These are phyloP conservation scores for Saccharomyces uvarum DNA, from an alignment of 1,139 yeast species.

Conservation along the genomic window DNA sequence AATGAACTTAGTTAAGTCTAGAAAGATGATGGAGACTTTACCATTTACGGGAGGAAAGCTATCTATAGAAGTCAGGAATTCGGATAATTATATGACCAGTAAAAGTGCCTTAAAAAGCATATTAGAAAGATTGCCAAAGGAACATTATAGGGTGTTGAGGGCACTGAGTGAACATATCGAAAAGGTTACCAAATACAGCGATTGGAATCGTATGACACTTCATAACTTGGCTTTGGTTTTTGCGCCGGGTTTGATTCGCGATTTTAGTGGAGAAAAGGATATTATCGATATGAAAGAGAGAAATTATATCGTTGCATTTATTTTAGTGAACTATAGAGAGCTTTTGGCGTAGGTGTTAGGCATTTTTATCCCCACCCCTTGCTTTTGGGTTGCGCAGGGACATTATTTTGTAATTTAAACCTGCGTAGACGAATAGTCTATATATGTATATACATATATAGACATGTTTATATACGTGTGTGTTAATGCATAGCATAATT, in stretches of 20 bases:
- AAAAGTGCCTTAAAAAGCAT: constrained; percentile 34
- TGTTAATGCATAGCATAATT: background rate
- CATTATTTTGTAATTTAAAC: background rate
- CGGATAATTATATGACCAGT: constrained; percentile 12
- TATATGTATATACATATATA: background rate
- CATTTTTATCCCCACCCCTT: background rate
- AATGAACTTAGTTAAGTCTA: constrained; percentile 42
- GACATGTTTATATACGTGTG: constrained; percentile 1
- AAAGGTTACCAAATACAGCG: constrained; percentile 43
- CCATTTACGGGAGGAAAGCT: constrained; percentile 1
- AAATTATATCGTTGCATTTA: constrained; percentile 70
- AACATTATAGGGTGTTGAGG: constrained; percentile 56
- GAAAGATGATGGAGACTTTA: constrained; percentile 25
- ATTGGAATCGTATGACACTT: constrained; percentile 64
- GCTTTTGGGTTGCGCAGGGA: background rate
- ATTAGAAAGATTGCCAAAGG: constrained; percentile 47
- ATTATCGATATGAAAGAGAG: constrained; percentile 78
- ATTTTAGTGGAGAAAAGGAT: constrained; percentile 73
- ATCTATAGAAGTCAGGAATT: constrained; percentile 1
- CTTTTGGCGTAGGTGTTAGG: constrained; percentile 5
- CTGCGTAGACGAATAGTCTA: background rate
- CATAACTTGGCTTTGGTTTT: constrained; percentile 85
- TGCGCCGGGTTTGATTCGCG: constrained; percentile 89
- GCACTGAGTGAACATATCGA: constrained; percentile 58
- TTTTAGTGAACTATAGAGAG: constrained; percentile 44